phyloP scores from a whole-genome alignment of 31 red algal genomes.

The Asparagopsis taxiformis region DNA sequence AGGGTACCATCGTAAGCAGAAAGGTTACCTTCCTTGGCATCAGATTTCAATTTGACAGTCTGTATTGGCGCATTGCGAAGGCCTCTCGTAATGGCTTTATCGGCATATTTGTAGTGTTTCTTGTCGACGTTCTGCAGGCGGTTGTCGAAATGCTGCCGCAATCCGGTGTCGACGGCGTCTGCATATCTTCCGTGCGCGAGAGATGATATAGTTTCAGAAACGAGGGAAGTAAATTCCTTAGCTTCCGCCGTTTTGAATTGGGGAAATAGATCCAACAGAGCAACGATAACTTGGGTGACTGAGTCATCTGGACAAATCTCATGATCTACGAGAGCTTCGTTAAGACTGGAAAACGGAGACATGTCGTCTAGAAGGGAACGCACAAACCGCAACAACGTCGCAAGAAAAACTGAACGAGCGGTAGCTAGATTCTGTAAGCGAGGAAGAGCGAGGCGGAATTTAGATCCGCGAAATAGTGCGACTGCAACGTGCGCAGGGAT shows the following conservation, averaged over 20 bases:
- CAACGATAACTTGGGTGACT: background rate
- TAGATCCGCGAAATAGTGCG: background rate
- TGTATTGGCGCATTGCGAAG: slow-evolving; percentile 22
- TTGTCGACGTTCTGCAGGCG: background rate
- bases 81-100: slow-evolving; percentile 3
- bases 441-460: background rate
- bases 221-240: background rate
- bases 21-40: background rate
- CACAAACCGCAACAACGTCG: background rate
- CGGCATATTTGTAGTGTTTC: slow-evolving; percentile 4
- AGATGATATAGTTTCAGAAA: slow-evolving; percentile 20
- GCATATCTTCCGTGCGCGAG: slow-evolving; percentile 30
- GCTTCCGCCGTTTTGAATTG: background rate
- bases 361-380: background rate
- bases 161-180: slow-evolving; percentile 15
- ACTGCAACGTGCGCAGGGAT: slow-evolving; percentile 3
- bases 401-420: slow-evolving; percentile 2
- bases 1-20: background rate
- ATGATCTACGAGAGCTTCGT: background rate
- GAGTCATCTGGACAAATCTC: background rate
- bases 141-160: slow-evolving; percentile 30
- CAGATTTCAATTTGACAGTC: background rate
- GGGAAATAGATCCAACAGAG: background rate
- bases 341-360: background rate
- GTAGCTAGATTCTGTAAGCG: background rate